Conservation (phyloP, 2,329 filamentous ascomycete genomes). For the Bipolaris gigantea region DNA sequence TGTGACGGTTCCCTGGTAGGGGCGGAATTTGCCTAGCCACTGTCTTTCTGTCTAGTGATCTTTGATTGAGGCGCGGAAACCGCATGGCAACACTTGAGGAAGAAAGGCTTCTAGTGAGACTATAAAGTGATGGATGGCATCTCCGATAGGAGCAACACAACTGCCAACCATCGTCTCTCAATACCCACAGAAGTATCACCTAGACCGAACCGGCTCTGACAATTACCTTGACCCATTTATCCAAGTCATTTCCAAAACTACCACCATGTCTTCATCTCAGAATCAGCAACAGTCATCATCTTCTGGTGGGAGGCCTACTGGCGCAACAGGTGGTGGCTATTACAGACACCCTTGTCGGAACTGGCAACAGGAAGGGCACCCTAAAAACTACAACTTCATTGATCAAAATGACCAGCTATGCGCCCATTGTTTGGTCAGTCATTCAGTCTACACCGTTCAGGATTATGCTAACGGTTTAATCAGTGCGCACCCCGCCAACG, state of each 20-base stretch:
- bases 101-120: slow-evolving; percentile 14
- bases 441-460: slow-evolving; percentile 13
- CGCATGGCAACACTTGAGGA: slow-evolving; percentile 13
- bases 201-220: neutral
- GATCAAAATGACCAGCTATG: slow-evolving; percentile 24
- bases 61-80: slow-evolving; percentile 26
- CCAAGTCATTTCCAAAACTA: neutral
- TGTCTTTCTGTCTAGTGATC: slow-evolving; percentile 15
- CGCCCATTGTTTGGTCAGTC: slow-evolving; percentile 30
- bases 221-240: neutral
- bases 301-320: slow-evolving; percentile 26
- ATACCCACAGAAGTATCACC: neutral
- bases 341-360: slow-evolving; percentile 26
- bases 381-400: slow-evolving; percentile 23
- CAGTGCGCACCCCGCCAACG: slow-evolving; percentile 28
- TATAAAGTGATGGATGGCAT: slow-evolving; percentile 18
- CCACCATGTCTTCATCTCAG: slow-evolving; percentile 20
- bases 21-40: slow-evolving; percentile 17
- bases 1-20: slow-evolving; percentile 20
- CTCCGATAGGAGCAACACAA: slow-evolving; percentile 6
- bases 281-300: slow-evolving; percentile 16
- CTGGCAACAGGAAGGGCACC: slow-evolving; percentile 24
- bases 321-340: slow-evolving; percentile 29
- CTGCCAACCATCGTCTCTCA: slow-evolving; percentile 2
- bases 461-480: slow-evolving; percentile 19